Conservation (phyloP, 805 yeast species). For the Candida sphagnicola region DNA sequence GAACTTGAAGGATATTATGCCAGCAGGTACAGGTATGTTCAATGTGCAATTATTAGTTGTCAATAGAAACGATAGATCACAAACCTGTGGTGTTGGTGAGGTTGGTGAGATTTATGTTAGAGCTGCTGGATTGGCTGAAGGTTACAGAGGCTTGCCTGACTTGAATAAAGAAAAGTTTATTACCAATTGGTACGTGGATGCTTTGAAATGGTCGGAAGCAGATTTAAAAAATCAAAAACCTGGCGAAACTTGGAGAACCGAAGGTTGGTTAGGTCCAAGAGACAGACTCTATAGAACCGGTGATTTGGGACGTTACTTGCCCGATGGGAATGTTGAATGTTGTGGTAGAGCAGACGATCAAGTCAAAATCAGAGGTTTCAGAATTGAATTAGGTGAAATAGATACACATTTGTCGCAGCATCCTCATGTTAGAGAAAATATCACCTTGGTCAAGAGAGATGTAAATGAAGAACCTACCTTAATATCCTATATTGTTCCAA, state of each 20-base stretch:
- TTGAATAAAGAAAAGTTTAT: slow-evolving; percentile 84
- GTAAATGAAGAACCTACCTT: slow-evolving; percentile 89
- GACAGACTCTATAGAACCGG: slow-evolving; percentile 97
- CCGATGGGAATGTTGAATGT: slow-evolving; percentile 97
- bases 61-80: slow-evolving; percentile 81
- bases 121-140: slow-evolving; percentile 97
- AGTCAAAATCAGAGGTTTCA: slow-evolving; percentile 96
- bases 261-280: slow-evolving; percentile 86
- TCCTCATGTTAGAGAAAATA: slow-evolving; percentile 85
- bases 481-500: slow-evolving; percentile 88
- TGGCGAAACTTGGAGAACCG: slow-evolving; percentile 64
- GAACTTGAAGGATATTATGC: slow-evolving; percentile 90
- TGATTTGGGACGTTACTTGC: slow-evolving; percentile 92
- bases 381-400: slow-evolving; percentile 97
- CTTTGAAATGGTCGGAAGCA: slow-evolving; percentile 55
- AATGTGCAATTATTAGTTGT: slow-evolving; percentile 94
- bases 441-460: slow-evolving; percentile 88
- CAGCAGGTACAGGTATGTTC: slow-evolving; percentile 97
- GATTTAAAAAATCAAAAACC: slow-evolving; percentile 44
- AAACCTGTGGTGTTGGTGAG: slow-evolving; percentile 97
- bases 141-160: slow-evolving; percentile 89
- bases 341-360: slow-evolving; percentile 99
- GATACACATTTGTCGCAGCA: slow-evolving; percentile 96
- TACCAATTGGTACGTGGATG: slow-evolving; percentile 83
- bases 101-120: slow-evolving; percentile 98